Percentiles rank a stretch among this genome's conserved stretches.
Conservation (phyloP, 2,329 filamentous ascomycete genomes). For the Sphaerulina populicola region DNA sequence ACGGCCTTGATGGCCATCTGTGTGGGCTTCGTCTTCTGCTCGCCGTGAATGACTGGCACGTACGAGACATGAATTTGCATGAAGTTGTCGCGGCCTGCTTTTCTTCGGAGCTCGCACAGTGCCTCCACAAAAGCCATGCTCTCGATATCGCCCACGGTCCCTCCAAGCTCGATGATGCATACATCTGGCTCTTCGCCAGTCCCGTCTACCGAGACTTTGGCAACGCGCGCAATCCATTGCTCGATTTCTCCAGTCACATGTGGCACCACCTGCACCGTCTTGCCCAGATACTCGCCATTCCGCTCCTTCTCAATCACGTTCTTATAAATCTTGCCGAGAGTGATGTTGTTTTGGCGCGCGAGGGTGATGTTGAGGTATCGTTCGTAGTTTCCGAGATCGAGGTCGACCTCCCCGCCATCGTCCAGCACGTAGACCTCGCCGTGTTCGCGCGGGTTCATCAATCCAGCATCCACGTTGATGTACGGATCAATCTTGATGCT, state of each 20-base stretch:
- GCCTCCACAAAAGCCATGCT: conserved; percentile 83
- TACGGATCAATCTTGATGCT: conserved; percentile 66
- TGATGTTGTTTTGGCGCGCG: conserved; percentile 87
- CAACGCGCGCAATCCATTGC: conserved; percentile 83
- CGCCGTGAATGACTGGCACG: conserved; percentile 64
- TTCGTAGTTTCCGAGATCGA: conserved; percentile 70
- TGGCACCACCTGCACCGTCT: conserved; percentile 84
- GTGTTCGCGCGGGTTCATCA: conserved; percentile 64
- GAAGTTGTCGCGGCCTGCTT: conserved; percentile 70
- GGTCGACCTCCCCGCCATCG: conserved; percentile 69
- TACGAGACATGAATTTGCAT: conserved; percentile 83
- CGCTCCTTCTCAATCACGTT: conserved; percentile 72
- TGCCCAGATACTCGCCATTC: conserved; percentile 72
- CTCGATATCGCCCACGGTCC: conserved; percentile 74
- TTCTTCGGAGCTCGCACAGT: conserved; percentile 65
- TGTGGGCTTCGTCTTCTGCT: conserved; percentile 96
- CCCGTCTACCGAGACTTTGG: conserved; percentile 77
- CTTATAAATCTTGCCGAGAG: conserved; percentile 91
- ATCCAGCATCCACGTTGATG: conserved; percentile 68
- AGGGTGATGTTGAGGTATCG: conserved; percentile 75
- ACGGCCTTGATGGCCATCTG: conserved; percentile 81
- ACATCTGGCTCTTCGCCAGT: conserved; percentile 77
- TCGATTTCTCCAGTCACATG: conserved; percentile 88
- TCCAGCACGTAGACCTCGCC: conserved; percentile 84
- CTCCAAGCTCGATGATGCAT: conserved; percentile 70